Base-by-base conservation (phyloP, 768 basidiomycete genomes). In the Pleurotus tuoliensis region DNA sequence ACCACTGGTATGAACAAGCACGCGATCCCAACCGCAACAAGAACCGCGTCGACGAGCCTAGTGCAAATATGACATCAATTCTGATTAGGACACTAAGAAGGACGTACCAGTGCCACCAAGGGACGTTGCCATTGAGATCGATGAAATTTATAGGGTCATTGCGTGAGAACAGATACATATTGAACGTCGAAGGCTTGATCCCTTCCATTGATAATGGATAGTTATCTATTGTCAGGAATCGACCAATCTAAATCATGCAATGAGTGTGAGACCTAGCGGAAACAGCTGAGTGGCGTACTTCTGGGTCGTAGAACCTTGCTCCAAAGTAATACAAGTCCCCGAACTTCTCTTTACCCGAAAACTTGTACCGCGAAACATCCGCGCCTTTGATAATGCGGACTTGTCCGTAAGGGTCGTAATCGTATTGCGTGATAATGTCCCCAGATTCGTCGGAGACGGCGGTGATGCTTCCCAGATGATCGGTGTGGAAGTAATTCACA, bases 61-160 rank as follows among this genome's bases (percentile, higher is more conserved):
- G 0, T 27, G 9, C 7, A 34, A 11, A 9, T 34, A 34, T 34
- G 9, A 37, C 5, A 30, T 51, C 16, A 24, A 38, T 3, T n/a
- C 2, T 9, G 16, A 9, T 34, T 11, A 4, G 11, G 3, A 34
- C 30, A 9, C 9, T 8, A 27, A 30, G 6, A 20, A 27, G 30
- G 0, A 34, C 58, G 9, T 49, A 56, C 58, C 58, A 59, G 34
- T 59, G 58, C 58, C 58, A 59, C 58, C 58, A 59, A 11, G 58
- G 58, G 15, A 49, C 58, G 37, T 59, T 59, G 4, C 58, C 58
- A 22, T 59, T 59, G 11, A 59, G 40, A 46, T 59, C 58, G 47
- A 59, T 56, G 27, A 30, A 59, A 22, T 59, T 59, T 15, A 59
- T 46, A 3, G 58, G 58, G 30, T 59, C 56, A 39, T 59, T 59